These are phyloP conservation scores for Rhodocollybia butyracea DNA, from an alignment of 768 basidiomycete species.

Conservation along the genomic window DNA sequence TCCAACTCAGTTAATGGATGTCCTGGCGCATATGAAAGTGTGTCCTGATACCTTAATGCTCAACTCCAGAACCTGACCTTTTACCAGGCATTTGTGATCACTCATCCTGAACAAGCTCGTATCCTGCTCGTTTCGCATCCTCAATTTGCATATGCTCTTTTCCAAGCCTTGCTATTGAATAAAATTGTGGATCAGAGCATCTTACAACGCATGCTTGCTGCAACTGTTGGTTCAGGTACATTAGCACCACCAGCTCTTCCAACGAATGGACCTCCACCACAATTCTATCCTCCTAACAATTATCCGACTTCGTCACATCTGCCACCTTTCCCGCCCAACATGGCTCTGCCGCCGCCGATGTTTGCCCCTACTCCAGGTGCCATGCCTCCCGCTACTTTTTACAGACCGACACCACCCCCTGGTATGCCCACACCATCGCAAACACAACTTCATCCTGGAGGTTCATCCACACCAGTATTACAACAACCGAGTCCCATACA, in stretches of 20 bases:
- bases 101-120: conserved; percentile 87
- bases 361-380: not conserved
- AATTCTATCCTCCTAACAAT: conserved; percentile 22
- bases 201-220: conserved; percentile 61
- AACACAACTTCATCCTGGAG: not conserved
- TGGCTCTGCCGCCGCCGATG: conserved; percentile 1
- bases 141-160: conserved; percentile 93
- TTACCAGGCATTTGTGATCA: conserved; percentile 85
- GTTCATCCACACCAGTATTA: not conserved
- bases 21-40: conserved; percentile 98
- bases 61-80: conserved; percentile 14
- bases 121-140: conserved; percentile 78
- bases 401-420: conserved; percentile 5
- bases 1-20: conserved; percentile 84
- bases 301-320: not conserved
- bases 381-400: conserved; percentile 1
- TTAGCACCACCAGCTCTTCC: conserved; percentile 20
- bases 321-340: conserved; percentile 1
- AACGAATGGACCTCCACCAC: conserved; percentile 15
- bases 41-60: conserved; percentile 18
- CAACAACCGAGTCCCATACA: conserved; percentile 2
- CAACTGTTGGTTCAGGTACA: conserved; percentile 23
- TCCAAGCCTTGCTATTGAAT: conserved; percentile 90
- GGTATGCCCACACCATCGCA: not conserved
- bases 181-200: conserved; percentile 89